Base-by-base conservation (phyloP, 345 rosid genomes). In the Psidium guajava region DNA sequence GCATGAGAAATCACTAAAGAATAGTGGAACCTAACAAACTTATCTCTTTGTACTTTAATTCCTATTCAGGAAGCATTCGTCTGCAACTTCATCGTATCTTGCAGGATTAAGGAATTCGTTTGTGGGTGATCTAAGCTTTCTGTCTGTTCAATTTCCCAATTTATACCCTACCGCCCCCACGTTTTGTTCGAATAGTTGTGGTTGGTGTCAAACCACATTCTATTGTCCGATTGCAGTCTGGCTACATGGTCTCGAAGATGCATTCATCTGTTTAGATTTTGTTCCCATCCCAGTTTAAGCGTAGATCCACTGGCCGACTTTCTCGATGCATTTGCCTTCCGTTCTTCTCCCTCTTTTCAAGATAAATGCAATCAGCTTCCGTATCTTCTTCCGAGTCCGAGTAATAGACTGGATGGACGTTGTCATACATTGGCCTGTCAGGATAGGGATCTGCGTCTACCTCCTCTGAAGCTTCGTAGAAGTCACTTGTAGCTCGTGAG, bases 361-460 rank as follows among this genome's bases (percentile, higher is more conserved):
- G 82, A 81, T 84, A 21, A 21, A 75, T 36, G 5, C 40, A 8
- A 54, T 42, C 27, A 6, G 56, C 84, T 55, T 69, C 58, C 49
- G 27, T 24, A 50, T 86, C 64, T 83, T 44, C 85, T 40, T 84
- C 85, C 16, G 86, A 85, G 74, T 90, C 89, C 13, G 84, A 83
- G 32, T 21, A 44, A 18, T 47, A 55, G 49, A 83, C 55, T n/a
- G 85, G 61, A 82, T 59, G 50, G 61, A 82, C 69, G 81, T 87
- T 56, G 24, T 87, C 84, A 28, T 47, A 84, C 50, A 27, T 85
- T 42, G 56, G n/a, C 57, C 25, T 50, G 20, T 77, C 20, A 25
- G 85, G 44, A 12, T 84, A 82, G 52, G 6, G 28, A 73, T 83
- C 47, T 51, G 20, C 77, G 6, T 32, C 47, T 69, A 69, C 47